phyloP scores from a whole-genome alignment of 2,329 filamentous ascomycete genomes.

The Phaeoacremonium minimum region DNA sequence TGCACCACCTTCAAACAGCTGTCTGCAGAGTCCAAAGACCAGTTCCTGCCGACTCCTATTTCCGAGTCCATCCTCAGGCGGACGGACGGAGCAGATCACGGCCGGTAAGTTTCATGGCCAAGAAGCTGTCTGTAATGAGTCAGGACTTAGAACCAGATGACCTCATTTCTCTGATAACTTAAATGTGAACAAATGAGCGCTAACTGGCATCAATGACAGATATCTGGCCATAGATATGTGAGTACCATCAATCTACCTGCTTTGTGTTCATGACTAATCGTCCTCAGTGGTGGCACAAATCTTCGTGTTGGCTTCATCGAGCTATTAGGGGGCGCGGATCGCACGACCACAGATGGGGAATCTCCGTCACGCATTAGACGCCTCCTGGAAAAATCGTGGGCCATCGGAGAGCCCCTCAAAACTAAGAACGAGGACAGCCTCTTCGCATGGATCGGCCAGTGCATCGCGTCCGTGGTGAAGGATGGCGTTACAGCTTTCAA shows the following conservation, averaged over 20 bases:
- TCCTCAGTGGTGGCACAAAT: conserved; percentile 60
- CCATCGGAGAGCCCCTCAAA: conserved; percentile 69
- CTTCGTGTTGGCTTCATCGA: conserved; percentile 66
- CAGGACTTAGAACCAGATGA: background rate
- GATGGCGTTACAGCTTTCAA: conserved; percentile 44
- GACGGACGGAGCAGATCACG: conserved; percentile 29
- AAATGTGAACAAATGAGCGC: background rate
- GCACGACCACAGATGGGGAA: background rate
- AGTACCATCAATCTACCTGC: conserved; percentile 28
- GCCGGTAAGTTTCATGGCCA: conserved; percentile 37
- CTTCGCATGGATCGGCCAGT: conserved; percentile 77
- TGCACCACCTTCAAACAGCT: conserved; percentile 41
- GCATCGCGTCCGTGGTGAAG: conserved; percentile 68
- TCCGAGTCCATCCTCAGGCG: conserved; percentile 54
- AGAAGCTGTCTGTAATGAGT: background rate
- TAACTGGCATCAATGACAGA: conserved; percentile 25
- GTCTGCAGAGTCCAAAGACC: conserved; percentile 46
- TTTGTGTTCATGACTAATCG: conserved; percentile 12
- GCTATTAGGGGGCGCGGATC: conserved; percentile 27
- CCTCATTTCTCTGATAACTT: background rate
- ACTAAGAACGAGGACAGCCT: conserved; percentile 69
- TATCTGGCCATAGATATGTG: conserved; percentile 64
- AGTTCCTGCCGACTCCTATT: conserved; percentile 59
- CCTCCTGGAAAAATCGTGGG: conserved; percentile 67
- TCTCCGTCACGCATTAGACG: conserved; percentile 34